Conservation (phyloP, 768 basidiomycete genomes). For the Tubosaeta brunneosetosa region DNA sequence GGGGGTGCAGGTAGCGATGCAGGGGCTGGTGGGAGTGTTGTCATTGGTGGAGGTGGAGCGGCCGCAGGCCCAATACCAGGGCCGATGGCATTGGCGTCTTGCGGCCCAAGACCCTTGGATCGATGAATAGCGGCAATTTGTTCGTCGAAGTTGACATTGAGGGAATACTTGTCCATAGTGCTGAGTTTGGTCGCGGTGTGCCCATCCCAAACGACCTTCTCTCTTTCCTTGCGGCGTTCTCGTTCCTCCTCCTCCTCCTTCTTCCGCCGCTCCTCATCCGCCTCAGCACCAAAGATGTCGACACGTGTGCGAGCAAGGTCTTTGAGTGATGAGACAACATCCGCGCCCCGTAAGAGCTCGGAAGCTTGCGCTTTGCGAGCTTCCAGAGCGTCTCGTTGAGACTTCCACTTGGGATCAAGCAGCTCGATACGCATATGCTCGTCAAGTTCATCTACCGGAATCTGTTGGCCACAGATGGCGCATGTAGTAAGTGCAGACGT, state of each 20-base stretch:
- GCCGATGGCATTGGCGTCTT: conserved; percentile 76
- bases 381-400: conserved; percentile 86
- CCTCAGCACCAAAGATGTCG: conserved; percentile 94
- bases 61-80: conserved; percentile 83
- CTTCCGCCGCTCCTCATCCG: conserved; percentile 85
- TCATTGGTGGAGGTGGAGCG: conserved; percentile 58
- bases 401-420: conserved; percentile 97
- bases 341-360: conserved; percentile 84
- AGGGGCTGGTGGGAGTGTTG: conserved; percentile 62
- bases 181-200: conserved; percentile 92
- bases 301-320: conserved; percentile 93
- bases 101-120: conserved; percentile 82
- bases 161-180: conserved; percentile 90
- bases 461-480: conserved; percentile 92
- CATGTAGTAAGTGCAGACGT: conserved; percentile 77
- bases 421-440: conserved; percentile 99
- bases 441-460: conserved; percentile 91
- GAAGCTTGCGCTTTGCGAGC: conserved; percentile 86
- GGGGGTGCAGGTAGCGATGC: conserved; percentile 73
- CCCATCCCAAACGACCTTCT: conserved; percentile 98
- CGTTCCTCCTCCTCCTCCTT: conserved; percentile 83
- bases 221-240: conserved; percentile 78
- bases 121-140: conserved; percentile 97
- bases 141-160: conserved; percentile 92
- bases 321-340: conserved; percentile 89